phyloP scores from a whole-genome alignment of 2,329 filamentous ascomycete genomes.

The Botrytis galanthina region DNA sequence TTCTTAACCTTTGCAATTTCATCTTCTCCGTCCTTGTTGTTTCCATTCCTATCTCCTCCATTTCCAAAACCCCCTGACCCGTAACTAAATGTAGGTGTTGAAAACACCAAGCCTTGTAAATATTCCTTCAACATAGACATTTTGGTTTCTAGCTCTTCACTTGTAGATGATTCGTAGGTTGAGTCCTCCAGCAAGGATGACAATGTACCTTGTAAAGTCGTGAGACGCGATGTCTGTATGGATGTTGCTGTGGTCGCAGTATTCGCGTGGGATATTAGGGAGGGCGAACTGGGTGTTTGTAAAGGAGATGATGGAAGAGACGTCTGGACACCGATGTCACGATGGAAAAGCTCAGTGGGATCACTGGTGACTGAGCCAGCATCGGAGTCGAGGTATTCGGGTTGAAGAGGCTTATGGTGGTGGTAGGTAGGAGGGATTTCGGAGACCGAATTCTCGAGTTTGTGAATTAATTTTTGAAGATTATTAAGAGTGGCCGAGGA shows the following conservation, averaged over 20 bases:
- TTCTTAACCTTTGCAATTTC: constrained; percentile 71
- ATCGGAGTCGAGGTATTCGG: constrained; percentile 44
- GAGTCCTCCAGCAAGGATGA: constrained; percentile 50
- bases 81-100: constrained; percentile 38
- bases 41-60: constrained; percentile 34
- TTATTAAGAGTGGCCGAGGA: constrained; percentile 48
- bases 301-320: constrained; percentile 44
- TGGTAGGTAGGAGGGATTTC: constrained; percentile 50
- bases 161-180: constrained; percentile 28
- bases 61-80: constrained; percentile 33
- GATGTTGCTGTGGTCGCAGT: constrained; percentile 30
- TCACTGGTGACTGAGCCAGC: constrained; percentile 44
- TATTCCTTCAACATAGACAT: constrained; percentile 60
- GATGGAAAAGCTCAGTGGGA: constrained; percentile 77
- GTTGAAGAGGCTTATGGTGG: constrained; percentile 30
- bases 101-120: constrained; percentile 58
- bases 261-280: constrained; percentile 31
- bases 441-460: constrained; percentile 57
- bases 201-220: constrained; percentile 48
- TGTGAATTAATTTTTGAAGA: constrained; percentile 50
- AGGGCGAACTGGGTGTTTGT: constrained; percentile 28
- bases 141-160: constrained; percentile 29
- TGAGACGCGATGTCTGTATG: constrained; percentile 42
- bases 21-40: constrained; percentile 56
- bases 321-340: constrained; percentile 78